A percentile compares a stretch with the other conserved stretches of the same genome.
Evolutionary conservation across 352 stramenopile genomes (phyloP).

Genomic region (Globisporangium paroecandrum): DNA sequence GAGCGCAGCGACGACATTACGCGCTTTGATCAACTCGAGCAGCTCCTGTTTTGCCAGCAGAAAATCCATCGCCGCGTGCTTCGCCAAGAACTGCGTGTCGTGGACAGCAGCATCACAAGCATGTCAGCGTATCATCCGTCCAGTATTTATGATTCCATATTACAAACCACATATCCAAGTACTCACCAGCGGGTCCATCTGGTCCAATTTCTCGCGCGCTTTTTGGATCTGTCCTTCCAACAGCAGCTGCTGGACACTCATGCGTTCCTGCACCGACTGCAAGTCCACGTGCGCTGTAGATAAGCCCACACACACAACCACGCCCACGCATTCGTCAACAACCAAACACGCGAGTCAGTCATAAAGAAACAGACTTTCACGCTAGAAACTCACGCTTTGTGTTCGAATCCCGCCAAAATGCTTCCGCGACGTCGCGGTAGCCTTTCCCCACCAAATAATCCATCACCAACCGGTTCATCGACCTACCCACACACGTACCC

Average conservation of each 20-base stretch:
- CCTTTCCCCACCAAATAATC: constrained; percentile 80
- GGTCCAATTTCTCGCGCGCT: constrained; percentile 48
- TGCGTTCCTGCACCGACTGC: constrained; percentile 68
- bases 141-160: too few species aligned
- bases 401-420: constrained; percentile 65
- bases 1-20: constrained; percentile 60
- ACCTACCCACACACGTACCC: constrained; percentile 25
- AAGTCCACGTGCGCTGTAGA: constrained; percentile 60
- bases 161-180: not conserved
- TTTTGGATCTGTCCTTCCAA: constrained; percentile 59
- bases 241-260: constrained; percentile 66
- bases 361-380: not conserved
- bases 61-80: constrained; percentile 63
- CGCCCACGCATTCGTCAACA: not conserved
- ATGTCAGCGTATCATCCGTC: not conserved
- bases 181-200: constrained; percentile 46
- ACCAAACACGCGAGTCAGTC: not conserved
- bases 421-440: constrained; percentile 71
- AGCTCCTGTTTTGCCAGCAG: constrained; percentile 79
- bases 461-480: constrained; percentile 79
- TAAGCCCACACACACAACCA: not conserved
- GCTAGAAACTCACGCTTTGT: constrained; percentile 53
- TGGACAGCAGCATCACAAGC: not conserved
- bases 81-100: constrained; percentile 43
- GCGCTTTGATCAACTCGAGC: constrained; percentile 72